Evolutionary conservation across 148 eudicot species (phyloP).

Genomic region (Chenopodium berlandieri): DNA sequence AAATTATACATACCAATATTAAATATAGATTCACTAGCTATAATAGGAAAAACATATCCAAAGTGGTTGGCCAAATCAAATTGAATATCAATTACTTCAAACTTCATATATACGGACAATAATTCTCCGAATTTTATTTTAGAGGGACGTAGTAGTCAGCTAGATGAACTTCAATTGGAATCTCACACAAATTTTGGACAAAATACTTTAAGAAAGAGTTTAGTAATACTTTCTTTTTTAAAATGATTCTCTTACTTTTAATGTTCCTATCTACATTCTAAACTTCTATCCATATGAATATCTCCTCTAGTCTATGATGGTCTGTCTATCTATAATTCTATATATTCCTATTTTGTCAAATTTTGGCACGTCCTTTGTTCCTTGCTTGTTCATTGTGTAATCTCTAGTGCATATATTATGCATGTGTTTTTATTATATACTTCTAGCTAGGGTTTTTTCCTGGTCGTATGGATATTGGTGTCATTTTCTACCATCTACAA

Average conservation of each 20-base stretch:
- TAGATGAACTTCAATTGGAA: constrained; percentile 13
- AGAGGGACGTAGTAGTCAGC: constrained; percentile 4
- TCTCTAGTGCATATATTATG: neutral
- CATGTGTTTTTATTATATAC: neutral
- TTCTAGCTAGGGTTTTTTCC: too few relatives aligned
- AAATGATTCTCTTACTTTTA: neutral
- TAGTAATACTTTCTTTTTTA: constrained; percentile 4
- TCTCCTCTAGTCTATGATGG: neutral
- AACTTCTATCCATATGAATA: neutral
- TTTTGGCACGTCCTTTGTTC: neutral
- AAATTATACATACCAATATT: neutral
- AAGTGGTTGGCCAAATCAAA: constrained; percentile 16
- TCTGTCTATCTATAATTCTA: neutral
- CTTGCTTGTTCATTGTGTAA: neutral
- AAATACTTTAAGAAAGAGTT: neutral
- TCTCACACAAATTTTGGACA: neutral
- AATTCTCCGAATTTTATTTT: neutral
- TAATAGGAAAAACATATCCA: neutral
- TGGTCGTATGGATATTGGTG: too few relatives aligned
- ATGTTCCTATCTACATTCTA: neutral
- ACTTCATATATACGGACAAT: neutral
- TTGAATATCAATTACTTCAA: neutral
- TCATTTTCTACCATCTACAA: too few relatives aligned
- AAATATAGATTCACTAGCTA: neutral
- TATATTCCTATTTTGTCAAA: constrained; percentile 1